Base-by-base conservation (phyloP, 2,329 filamentous ascomycete genomes). In the Neopestalotiopsis rosae region DNA sequence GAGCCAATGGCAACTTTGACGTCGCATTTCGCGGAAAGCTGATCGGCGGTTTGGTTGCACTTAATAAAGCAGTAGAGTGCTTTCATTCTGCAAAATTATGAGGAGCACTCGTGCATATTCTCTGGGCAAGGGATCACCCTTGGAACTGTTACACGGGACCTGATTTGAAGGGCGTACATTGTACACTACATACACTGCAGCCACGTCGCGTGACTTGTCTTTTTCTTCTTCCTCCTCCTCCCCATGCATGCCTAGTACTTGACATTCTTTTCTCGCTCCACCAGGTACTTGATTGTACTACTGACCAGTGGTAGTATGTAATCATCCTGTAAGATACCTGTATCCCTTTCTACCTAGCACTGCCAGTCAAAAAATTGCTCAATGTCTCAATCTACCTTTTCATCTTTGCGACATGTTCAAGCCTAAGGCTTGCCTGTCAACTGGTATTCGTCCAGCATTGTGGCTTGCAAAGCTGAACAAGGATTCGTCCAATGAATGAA, bases 21-120 rank as follows among this genome's bases (percentile, higher is more conserved):
- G 45, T 52, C 20, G 45, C 45, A 52, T n/a, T 52, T 52, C 45
- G 17, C 17, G 17, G 45, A 17, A n/a, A 20, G 45, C 45, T 52
- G 45, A 52, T 52, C 45, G n/a, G 45, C 45, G 45, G 24, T 28
- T 28, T 20, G 17, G 45, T 52, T 6, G 45, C 45, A 52, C 45
- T 52, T 24, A 52, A 52, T 24, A 52, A 52, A 52, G 45, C 34
- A 52, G 45, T 20, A 52, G 45, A 52, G 45, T 52, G 45, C 45
- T 52, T 38, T 52, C 45, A 52, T 52, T 52, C 45, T n/a, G 45
- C 45, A 52, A 52, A 20, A 52, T 52, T 52, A 52, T 52, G 45
- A 52, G 45, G 45, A n/a, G 45, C 45, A 52, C 45, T n/a, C 14
- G 45, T 52, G 45, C 45, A 52, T 52, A 52, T 24, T n/a, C n/a